Evolutionary conservation across 78 protist genomes (phyloP).

Genomic region (Dictyostelium intermedium): DNA sequence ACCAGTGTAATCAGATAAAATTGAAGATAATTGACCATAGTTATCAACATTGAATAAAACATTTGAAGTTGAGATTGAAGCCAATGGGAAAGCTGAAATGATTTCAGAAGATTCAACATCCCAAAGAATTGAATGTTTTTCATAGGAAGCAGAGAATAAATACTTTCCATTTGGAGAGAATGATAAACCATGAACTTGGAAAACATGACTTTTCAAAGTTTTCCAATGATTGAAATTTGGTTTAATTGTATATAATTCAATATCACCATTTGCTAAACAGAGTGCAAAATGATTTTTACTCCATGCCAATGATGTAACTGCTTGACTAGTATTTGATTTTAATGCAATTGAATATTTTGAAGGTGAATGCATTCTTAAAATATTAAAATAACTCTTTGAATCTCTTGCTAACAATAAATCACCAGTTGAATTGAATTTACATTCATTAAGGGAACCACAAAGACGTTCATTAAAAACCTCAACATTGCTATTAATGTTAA

Average conservation of each 20-base stretch:
- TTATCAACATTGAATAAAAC: constrained; percentile 13
- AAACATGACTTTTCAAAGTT: constrained; percentile 1
- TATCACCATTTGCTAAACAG: not conserved
- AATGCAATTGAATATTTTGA: not conserved
- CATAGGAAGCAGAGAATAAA: constrained; percentile 37
- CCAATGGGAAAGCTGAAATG: constrained; percentile 33
- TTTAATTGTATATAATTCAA: constrained; percentile 1
- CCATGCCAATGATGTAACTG: not conserved
- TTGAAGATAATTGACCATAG: not conserved
- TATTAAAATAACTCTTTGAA: not conserved
- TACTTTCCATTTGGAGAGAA: constrained; percentile 45
- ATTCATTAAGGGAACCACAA: constrained; percentile 13
- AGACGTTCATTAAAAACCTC: constrained; percentile 7
- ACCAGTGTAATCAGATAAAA: constrained; percentile 65
- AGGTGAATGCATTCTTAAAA: not conserved
- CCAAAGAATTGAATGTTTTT: constrained; percentile 61
- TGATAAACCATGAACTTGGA: constrained; percentile 20
- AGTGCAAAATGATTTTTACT: constrained; percentile 15
- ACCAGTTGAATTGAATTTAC: not conserved
- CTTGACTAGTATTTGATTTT: not conserved
- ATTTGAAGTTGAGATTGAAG: constrained; percentile 55
- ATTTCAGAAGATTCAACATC: constrained; percentile 5
- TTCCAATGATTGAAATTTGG: not conserved
- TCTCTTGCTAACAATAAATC: not conserved
- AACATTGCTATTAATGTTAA: not conserved